Evolutionary conservation across 208 protist genomes (phyloP).

Genomic region (Tritrichomonas musculus): DNA sequence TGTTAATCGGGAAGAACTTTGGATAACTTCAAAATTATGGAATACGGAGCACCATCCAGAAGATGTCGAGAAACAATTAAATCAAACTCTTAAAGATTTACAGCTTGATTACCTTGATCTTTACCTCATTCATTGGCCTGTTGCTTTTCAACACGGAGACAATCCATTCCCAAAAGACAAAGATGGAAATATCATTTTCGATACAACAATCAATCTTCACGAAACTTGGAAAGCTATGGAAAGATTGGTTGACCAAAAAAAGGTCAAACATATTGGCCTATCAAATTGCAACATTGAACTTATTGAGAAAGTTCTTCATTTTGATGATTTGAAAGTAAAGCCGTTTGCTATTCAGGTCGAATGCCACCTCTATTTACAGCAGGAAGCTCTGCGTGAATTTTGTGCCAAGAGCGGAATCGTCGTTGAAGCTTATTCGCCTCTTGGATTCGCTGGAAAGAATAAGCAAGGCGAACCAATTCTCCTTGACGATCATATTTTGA

Average conservation of each 20-base stretch:
- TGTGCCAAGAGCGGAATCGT: not conserved
- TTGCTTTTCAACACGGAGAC: not conserved
- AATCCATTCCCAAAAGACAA: not conserved
- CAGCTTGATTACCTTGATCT: not conserved
- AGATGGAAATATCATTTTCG: not conserved
- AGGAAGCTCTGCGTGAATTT: not conserved
- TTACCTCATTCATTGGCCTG: not conserved
- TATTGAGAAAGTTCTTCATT: not conserved
- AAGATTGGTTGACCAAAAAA: too few relatives aligned
- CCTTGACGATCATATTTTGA: not conserved
- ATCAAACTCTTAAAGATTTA: not conserved
- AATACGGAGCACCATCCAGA: not conserved
- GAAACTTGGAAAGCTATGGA: conserved; percentile 22
- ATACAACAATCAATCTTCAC: not conserved
- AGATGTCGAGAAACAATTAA: not conserved
- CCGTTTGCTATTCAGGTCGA: not conserved
- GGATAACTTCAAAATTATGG: conserved; percentile 25
- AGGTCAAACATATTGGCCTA: conserved; percentile 63
- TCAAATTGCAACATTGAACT: conserved; percentile 46
- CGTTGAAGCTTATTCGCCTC: not conserved
- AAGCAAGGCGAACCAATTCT: not conserved
- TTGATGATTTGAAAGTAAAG: not conserved
- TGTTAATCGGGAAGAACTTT: conserved; percentile 1
- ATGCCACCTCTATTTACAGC: not conserved
- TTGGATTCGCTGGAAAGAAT: not conserved